Percentiles rank a stretch among this genome's conserved stretches.
phyloP scores from a whole-genome alignment of 108 stramenopile genomes.

The Fragilariopsis cylindrus region DNA sequence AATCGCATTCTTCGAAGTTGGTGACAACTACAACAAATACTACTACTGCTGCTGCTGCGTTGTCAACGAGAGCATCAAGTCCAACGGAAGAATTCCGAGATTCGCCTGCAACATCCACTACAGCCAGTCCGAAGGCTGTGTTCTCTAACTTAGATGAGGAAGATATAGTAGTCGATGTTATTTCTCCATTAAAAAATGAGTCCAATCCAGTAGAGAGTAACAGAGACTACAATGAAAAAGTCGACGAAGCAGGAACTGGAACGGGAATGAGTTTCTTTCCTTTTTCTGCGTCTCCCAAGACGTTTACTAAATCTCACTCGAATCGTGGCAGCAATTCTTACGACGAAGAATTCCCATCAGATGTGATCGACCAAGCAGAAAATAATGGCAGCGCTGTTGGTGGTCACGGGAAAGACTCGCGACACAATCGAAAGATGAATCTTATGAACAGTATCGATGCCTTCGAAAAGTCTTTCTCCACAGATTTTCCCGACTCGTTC shows the following conservation, averaged over 20 bases:
- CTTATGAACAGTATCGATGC: slow-evolving; percentile 71
- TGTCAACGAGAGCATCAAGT: not conserved
- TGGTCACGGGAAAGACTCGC: not conserved
- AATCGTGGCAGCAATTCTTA: slow-evolving; percentile 20
- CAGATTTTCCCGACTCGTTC: slow-evolving; percentile 65
- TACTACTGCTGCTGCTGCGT: too few relatives aligned
- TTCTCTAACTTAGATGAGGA: not conserved
- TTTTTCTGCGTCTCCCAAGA: slow-evolving; percentile 31
- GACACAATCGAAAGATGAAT: slow-evolving; percentile 13
- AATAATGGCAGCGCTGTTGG: not conserved
- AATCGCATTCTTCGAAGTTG: not conserved
- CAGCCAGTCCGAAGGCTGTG: not conserved
- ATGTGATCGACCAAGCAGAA: slow-evolving; percentile 18
- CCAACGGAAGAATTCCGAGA: slow-evolving; percentile 4
- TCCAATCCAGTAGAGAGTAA: not conserved
- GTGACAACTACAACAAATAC: not conserved
- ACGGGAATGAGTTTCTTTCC: slow-evolving; percentile 20
- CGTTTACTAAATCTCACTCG: not conserved
- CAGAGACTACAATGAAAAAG: not conserved
- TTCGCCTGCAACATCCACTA: slow-evolving; percentile 7
- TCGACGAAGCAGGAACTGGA: too few relatives aligned
- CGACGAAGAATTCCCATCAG: slow-evolving; percentile 48
- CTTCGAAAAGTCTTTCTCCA: slow-evolving; percentile 79
- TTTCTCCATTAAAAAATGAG: not conserved
- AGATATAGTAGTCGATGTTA: not conserved